Evolutionary conservation across 1,284 basidiomycete genomes (phyloP), one percentile per base, ranked within the genome.

Genomic region (Termitomyces sp.): DNA sequence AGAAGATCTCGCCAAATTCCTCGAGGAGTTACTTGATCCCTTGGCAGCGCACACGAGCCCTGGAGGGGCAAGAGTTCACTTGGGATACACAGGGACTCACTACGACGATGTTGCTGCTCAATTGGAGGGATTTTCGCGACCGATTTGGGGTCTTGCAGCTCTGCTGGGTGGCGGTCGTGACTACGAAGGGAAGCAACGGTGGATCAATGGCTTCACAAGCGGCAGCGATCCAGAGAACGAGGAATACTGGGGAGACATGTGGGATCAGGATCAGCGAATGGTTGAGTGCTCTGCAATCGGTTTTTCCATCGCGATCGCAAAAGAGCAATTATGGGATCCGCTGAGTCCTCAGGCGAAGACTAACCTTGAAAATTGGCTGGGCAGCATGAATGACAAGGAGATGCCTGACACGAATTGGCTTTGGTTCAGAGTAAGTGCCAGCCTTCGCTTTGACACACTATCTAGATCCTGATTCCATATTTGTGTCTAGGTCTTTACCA

Each of bases 281-380:
- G 88, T 90, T 0, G 88, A 90, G 67, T 90, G 88, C 71, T 85
- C 84, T 55, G 83, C 88, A 4, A 83, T 90, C 60, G 87, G 87
- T 1, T 90, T 85, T 67, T 75, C 86, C 0, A 75, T 91, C 44
- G 78, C 85, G 8, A 78, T 88, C 13, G 83, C 84, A 2, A 78
- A 78, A 34, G 81, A 88, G 58, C 73, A 82, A 39, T 71, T 90
- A 28, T 89, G 83, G 81, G 78, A 86, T 67, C 76, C 76, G 10
- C 70, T 90, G 44, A 75, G 71, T 28, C 71, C 76, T 1, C 68
- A 76, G 55, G 79, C 76, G 8, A 83, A 84, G 69, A 68, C 67
- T 51, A 77, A 83, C 58, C 74, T 90, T 31, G 86, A 82, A 54
- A 70, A 73, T 8, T 90, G 88, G 83, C 72, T 90, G 1, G 81